Percentiles rank a stretch among this genome's conserved stretches.
Evolutionary conservation across 768 basidiomycete genomes (phyloP).

Genomic region (Hirschioporus abietinus): DNA sequence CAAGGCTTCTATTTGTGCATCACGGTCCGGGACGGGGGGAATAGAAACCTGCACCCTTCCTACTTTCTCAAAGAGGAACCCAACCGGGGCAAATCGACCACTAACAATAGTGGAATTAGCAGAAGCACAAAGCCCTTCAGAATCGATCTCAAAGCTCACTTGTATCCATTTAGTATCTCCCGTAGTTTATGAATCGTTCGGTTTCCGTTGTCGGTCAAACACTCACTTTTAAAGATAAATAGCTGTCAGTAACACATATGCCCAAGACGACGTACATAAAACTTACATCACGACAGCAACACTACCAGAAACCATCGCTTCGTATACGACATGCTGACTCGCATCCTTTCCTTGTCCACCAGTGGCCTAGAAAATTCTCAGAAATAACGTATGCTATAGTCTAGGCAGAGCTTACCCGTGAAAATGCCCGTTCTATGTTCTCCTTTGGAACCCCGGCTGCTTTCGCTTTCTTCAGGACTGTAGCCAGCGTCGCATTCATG

Average conservation of each 20-base stretch:
- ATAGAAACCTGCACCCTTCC: conserved; percentile 46
- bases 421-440: conserved; percentile 59
- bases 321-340: conserved; percentile 43
- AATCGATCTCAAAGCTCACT: conserved; percentile 29
- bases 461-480: conserved; percentile 50
- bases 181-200: conserved; percentile 55
- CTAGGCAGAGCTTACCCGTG: conserved; percentile 35
- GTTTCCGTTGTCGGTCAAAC: conserved; percentile 58
- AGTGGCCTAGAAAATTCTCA: conserved; percentile 31
- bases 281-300: conserved; percentile 63
- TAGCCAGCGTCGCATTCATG: conserved; percentile 47
- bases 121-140: background rate
- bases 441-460: conserved; percentile 60
- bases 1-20: conserved; percentile 27
- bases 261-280: background rate
- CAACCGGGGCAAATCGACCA: conserved; percentile 56
- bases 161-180: conserved; percentile 42
- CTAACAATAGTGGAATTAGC: conserved; percentile 25
- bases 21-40: conserved; percentile 26
- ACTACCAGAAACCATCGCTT: conserved; percentile 53
- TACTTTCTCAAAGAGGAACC: conserved; percentile 56
- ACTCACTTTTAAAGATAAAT: conserved; percentile 39
- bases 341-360: conserved; percentile 45
- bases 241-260: conserved; percentile 17
- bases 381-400: background rate